Conservation (phyloP, 148 eudicot genomes). For the Fagopyrum esculentum region DNA sequence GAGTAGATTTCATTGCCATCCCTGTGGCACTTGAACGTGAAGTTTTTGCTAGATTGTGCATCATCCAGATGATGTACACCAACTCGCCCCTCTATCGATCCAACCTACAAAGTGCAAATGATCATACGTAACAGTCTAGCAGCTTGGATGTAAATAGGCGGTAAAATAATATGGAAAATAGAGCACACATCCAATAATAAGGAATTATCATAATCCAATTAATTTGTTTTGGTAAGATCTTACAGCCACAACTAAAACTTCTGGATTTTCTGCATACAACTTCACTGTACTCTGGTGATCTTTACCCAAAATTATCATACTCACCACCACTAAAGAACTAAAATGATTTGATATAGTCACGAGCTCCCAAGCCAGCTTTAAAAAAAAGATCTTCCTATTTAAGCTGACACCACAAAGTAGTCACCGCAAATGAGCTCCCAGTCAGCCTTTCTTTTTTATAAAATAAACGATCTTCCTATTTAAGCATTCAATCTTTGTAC, state of each 20-base stretch:
- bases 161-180: not conserved
- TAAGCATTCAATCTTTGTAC: not conserved
- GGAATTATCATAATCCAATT: too few relatives aligned
- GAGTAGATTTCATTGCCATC: constrained; percentile 79
- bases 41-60: constrained; percentile 69
- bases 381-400: too few relatives aligned
- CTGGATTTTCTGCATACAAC: not conserved
- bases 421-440: not conserved
- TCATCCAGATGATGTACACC: constrained; percentile 97
- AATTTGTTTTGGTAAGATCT: too few relatives aligned
- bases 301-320: not conserved
- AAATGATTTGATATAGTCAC: not conserved
- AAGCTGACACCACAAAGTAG: not conserved
- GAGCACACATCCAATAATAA: not conserved
- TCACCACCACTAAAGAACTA: not conserved
- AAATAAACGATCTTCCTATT: not conserved
- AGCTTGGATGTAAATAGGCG: not conserved
- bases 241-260: not conserved
- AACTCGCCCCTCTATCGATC: constrained; percentile 95
- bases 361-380: not conserved
- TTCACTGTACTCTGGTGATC: not conserved
- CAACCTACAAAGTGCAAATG: constrained; percentile 39
- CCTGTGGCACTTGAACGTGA: constrained; percentile 96
- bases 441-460: not conserved
- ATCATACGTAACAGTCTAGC: not conserved